These are phyloP conservation scores for Aureobasidium sp. DNA, from an alignment of 2,329 filamentous ascomycete species.

Conservation along the genomic window DNA sequence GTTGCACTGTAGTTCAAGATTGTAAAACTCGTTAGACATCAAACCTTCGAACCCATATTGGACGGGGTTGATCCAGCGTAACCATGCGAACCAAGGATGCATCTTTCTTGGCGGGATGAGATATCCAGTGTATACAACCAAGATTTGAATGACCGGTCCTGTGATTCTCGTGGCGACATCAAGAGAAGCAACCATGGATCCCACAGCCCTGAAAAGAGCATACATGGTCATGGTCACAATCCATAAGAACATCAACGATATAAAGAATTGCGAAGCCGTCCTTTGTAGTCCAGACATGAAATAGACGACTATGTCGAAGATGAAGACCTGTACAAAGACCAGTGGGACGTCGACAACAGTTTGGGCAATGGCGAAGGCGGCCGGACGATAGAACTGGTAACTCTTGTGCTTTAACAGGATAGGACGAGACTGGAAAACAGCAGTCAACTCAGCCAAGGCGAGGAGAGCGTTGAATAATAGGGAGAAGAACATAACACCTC, in stretches of 20 bases:
- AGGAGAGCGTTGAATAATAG: constrained; percentile 84
- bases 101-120: constrained; percentile 31
- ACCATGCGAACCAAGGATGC: constrained; percentile 43
- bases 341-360: constrained; percentile 62
- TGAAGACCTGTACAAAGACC: constrained; percentile 61
- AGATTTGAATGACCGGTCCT: constrained; percentile 32
- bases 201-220: constrained; percentile 31
- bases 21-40: constrained; percentile 81
- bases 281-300: constrained; percentile 66
- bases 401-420: constrained; percentile 80
- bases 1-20: constrained; percentile 62
- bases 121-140: constrained; percentile 21
- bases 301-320: constrained; percentile 70
- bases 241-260: constrained; percentile 64
- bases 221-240: constrained; percentile 42
- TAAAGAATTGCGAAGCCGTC: constrained; percentile 72
- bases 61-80: constrained; percentile 69
- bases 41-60: constrained; percentile 68
- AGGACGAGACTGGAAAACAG: constrained; percentile 66
- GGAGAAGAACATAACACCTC: constrained; percentile 72
- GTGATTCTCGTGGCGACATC: constrained; percentile 33
- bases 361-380: constrained; percentile 75
- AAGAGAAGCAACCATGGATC: constrained; percentile 13
- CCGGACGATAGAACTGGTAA: constrained; percentile 76
- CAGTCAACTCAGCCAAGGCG: constrained; percentile 69